Percentiles rank a stretch among this genome's conserved stretches.
phyloP scores from a whole-genome alignment of 1,284 basidiomycete genomes.

The Trichosporon ovoides region DNA sequence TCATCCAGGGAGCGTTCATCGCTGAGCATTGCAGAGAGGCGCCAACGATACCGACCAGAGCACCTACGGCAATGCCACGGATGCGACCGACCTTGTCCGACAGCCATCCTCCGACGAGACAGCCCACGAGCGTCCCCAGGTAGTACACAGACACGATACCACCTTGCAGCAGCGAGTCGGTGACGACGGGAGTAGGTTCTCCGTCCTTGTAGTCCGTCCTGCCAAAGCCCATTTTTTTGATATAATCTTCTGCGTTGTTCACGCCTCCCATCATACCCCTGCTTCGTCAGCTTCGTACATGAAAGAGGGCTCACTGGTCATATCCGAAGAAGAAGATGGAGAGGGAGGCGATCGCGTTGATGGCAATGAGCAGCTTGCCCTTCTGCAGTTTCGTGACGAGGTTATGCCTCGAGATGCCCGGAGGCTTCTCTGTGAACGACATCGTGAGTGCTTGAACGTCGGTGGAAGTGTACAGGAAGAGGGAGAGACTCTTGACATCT shows the following conservation, averaged over 20 bases:
- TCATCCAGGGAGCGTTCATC: constrained; percentile 57
- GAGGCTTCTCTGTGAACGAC: background rate
- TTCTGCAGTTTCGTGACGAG: constrained; percentile 17
- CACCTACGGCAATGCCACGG: constrained; percentile 55
- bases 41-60: constrained; percentile 40
- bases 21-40: constrained; percentile 62
- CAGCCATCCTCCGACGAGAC: constrained; percentile 24
- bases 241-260: constrained; percentile 28
- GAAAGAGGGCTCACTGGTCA: constrained; percentile 8
- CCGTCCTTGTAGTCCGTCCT: constrained; percentile 23
- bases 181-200: constrained; percentile 48
- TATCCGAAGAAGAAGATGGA: constrained; percentile 33
- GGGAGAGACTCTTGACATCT: too few relatives aligned
- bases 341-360: constrained; percentile 27
- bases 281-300: constrained; percentile 2
- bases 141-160: constrained; percentile 36
- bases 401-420: constrained; percentile 14
- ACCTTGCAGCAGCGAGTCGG: constrained; percentile 52
- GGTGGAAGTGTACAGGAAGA: too few relatives aligned
- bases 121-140: constrained; percentile 35
- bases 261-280: constrained; percentile 27
- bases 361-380: constrained; percentile 23
- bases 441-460: background rate
- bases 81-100: constrained; percentile 51
- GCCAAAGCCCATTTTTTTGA: constrained; percentile 26